Evolutionary conservation across 2,329 filamentous ascomycete genomes (phyloP).

Genomic region (Sordariomycetes sp.): DNA sequence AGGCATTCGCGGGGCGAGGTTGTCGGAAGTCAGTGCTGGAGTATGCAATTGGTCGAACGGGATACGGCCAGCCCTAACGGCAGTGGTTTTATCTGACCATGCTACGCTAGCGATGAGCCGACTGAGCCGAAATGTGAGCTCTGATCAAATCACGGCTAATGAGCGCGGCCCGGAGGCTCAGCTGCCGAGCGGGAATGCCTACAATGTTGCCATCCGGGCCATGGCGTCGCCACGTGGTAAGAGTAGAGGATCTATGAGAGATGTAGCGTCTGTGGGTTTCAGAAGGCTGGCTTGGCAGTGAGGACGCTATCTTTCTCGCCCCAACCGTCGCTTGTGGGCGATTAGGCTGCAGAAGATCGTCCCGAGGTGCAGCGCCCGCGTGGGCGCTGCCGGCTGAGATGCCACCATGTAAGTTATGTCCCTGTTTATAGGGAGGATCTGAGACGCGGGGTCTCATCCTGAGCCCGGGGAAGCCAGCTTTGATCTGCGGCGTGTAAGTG

Average conservation of each 20-base stretch:
- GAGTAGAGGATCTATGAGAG: neutral
- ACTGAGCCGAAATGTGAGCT: neutral
- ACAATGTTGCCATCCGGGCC: neutral
- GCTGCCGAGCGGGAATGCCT: neutral
- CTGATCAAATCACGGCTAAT: neutral
- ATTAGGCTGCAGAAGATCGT: too few species aligned
- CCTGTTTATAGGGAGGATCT: neutral
- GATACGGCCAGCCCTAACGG: neutral
- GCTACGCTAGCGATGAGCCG: neutral
- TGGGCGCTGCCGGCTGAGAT: neutral
- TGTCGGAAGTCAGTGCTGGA: neutral
- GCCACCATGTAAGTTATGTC: neutral
- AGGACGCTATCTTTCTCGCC: neutral
- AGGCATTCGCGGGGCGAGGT: neutral
- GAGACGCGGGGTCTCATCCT: neutral
- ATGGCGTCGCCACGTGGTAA: neutral
- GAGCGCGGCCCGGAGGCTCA: neutral
- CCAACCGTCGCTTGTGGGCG: too few species aligned
- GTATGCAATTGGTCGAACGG: neutral
- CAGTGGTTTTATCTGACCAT: neutral
- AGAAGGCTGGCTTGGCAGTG: neutral
- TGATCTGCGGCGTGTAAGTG: neutral
- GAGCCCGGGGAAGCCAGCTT: too few species aligned
- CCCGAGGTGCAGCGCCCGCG: too few species aligned
- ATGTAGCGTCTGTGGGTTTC: neutral